Evolutionary conservation across 2,329 filamentous ascomycete species (phyloP), one percentile per base, ranked within the genome.

Genomic region (Phyllosticta capitalensis): DNA sequence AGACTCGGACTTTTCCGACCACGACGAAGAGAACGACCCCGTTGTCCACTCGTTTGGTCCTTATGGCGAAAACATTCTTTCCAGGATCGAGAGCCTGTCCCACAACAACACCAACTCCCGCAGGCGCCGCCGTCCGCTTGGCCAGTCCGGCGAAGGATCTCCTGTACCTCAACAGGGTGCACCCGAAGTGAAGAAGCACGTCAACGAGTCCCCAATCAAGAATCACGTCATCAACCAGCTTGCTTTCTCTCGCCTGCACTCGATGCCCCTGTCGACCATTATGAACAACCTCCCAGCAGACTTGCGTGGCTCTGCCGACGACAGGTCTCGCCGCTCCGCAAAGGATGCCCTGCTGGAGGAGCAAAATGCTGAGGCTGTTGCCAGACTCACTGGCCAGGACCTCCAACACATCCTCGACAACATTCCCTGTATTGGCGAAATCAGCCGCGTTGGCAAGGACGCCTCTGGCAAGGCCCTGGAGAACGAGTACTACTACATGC

Each of bases 211-310:
- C 74, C 76, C 75, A 74, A 74, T 94, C 64, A 82, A 82, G 67
- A 95, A 96, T 73, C 94, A 99, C 70, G 85, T 95, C 63, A 83
- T 94, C 71, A 97, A 97, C 74, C 94, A 99, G 75, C 83, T 99
- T 28, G 94, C 94, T 30, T 99, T 90, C 74, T 96, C 94, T 1
- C 89, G 92, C 26, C 81, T 97, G 6, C 92, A 92, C 17, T 95
- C 92, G 0, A 94, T 90, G 24, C 92, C 94, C 3, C 81, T 97
- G 54, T 95, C 92, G 1, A 89, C 87, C 55, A 94, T 99, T 60
- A 81, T 96, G 76, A 87, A 84, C 71, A 89, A 96, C 69, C 84
- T 99, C 12, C 94, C 94, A n/a, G 68, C 74, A 24, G 76, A 79
- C 62, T 66, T 79, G n/a, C 52, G 53, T 38, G 52, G 52, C 45